phyloP scores from a whole-genome alignment of 1,284 basidiomycete species.

The Sporisorium graminicola region DNA sequence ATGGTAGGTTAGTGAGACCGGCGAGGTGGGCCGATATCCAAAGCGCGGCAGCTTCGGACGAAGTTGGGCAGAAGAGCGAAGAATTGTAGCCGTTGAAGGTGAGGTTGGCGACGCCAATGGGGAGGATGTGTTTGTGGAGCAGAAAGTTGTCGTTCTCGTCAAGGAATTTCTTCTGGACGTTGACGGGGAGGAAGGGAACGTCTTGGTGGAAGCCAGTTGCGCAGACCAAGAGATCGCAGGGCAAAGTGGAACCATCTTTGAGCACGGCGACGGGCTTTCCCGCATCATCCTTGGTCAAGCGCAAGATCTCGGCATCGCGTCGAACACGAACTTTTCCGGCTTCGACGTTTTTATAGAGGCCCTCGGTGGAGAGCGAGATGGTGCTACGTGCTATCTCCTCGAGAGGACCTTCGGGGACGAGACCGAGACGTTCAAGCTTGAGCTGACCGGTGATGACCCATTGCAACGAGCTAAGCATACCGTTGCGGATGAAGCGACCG shows the following conservation, averaged over 20 bases:
- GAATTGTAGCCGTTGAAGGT: conserved; percentile 64
- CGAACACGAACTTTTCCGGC: conserved; percentile 23
- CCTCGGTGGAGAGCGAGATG: conserved; percentile 60
- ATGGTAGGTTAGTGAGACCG: conserved; percentile 42
- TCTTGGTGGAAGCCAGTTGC: conserved; percentile 61
- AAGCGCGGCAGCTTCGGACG: conserved; percentile 55
- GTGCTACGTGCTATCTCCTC: conserved; percentile 58
- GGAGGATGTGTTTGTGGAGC: conserved; percentile 56
- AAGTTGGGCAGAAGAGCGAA: conserved; percentile 59
- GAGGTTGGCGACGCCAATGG: conserved; percentile 47
- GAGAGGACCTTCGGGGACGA: conserved; percentile 52
- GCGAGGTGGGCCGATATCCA: conserved; percentile 61
- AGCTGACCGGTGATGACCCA: conserved; percentile 52
- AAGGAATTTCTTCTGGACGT: conserved; percentile 48
- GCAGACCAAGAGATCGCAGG: conserved; percentile 52
- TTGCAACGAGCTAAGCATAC: conserved; percentile 50
- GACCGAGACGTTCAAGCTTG: conserved; percentile 36
- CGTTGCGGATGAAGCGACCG: conserved; percentile 49
- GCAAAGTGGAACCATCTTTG: conserved; percentile 30
- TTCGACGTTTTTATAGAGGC: conserved; percentile 54
- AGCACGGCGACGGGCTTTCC: conserved; percentile 33
- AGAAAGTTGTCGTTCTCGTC: conserved; percentile 58
- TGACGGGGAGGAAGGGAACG: conserved; percentile 46
- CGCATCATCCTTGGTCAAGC: conserved; percentile 5
- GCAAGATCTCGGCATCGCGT: conserved; percentile 41